Percentiles rank a stretch among this genome's conserved stretches.
phyloP scores from a whole-genome alignment of 176 grass and related monocot genomes.

The Elymus sibiricus region DNA sequence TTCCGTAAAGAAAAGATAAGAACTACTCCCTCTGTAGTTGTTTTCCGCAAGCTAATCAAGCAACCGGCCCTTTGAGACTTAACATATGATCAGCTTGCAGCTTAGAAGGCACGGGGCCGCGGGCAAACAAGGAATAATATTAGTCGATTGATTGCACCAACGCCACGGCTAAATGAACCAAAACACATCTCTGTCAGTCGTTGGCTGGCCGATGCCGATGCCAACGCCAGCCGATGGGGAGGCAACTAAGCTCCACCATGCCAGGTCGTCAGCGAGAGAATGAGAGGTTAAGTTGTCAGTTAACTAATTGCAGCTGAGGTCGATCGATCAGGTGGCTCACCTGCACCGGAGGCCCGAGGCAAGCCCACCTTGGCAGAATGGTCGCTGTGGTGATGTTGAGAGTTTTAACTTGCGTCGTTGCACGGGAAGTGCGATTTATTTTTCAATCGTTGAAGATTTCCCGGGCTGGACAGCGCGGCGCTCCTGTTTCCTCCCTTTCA shows the following conservation, averaged over 20 bases:
- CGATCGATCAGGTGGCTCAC: neutral
- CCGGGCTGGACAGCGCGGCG: neutral
- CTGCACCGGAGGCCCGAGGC: neutral
- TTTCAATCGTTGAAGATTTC: too few relatives aligned
- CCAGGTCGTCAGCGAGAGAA: neutral
- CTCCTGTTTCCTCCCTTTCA: neutral
- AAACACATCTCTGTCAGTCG: neutral
- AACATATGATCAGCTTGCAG: neutral
- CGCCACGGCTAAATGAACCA: slow-evolving; percentile 18
- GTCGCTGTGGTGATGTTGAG: neutral
- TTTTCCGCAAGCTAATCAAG: neutral
- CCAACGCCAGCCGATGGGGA: neutral
- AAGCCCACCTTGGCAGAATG: neutral
- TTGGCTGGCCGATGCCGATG: slow-evolving; percentile 18
- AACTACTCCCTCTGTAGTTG: neutral
- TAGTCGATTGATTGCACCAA: neutral
- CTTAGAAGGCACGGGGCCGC: slow-evolving; percentile 27
- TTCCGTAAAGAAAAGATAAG: neutral
- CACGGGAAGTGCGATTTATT: neutral
- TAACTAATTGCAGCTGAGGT: neutral
- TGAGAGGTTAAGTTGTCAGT: neutral
- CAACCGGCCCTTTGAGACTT: neutral
- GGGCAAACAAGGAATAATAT: neutral
- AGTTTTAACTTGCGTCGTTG: neutral
- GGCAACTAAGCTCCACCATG: neutral